Evolutionary conservation across 23 red algal genomes (phyloP).

Genomic region (Gracilariopsis chorda): DNA sequence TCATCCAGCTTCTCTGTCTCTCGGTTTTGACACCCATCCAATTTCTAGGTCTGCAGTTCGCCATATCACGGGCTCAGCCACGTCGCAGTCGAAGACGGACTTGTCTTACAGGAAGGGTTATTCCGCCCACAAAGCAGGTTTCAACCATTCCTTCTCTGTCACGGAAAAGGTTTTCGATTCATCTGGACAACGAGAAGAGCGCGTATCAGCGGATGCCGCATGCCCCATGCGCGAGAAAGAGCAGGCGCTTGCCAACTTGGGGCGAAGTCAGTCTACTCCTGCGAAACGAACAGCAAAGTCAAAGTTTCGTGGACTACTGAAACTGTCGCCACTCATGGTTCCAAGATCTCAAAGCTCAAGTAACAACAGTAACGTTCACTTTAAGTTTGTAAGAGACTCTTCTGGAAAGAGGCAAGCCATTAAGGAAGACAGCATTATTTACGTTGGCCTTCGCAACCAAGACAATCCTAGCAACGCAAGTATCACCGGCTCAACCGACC

Average conservation of each 20-base stretch:
- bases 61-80: background rate
- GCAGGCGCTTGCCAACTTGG: background rate
- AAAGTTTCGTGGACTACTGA: slow-evolving; percentile 3
- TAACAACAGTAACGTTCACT: background rate
- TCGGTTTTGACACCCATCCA: background rate
- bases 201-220: slow-evolving; percentile 8
- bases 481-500: background rate
- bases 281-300: background rate
- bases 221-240: slow-evolving; percentile 22
- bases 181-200: background rate
- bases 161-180: background rate
- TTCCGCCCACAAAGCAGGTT: background rate
- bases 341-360: background rate
- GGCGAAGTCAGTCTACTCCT: slow-evolving; percentile 25
- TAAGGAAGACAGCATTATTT: slow-evolving; percentile 14
- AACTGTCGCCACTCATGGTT: background rate
- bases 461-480: background rate
- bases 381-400: background rate
- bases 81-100: background rate
- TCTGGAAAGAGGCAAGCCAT: background rate
- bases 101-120: background rate
- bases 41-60: background rate
- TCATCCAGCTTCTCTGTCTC: background rate
- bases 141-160: background rate
- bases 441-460: background rate